These are phyloP conservation scores for Diaporthe ampelina DNA, from an alignment of 2,329 filamentous ascomycete species.

Conservation along the genomic window DNA sequence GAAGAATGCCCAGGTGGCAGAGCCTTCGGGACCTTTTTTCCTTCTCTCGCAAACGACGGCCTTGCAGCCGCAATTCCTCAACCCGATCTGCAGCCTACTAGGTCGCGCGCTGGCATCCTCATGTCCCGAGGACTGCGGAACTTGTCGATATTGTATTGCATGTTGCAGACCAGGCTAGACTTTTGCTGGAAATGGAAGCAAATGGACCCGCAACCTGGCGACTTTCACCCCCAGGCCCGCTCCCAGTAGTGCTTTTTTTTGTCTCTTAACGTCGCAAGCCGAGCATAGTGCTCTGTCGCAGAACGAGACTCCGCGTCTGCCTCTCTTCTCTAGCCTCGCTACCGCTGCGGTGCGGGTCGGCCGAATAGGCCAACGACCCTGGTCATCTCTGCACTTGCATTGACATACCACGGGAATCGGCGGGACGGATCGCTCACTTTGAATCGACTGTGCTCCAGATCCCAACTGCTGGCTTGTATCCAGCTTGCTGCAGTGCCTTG, in stretches of 20 bases:
- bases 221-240: not conserved
- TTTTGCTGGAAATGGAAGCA: conserved; percentile 7
- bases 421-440: conserved; percentile 40
- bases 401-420: conserved; percentile 35
- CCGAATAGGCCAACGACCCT: conserved; percentile 19
- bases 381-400: conserved; percentile 34
- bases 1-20: not conserved
- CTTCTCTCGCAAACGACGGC: not conserved
- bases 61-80: conserved; percentile 22
- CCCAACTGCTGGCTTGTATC: conserved; percentile 18
- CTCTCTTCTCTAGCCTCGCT: conserved; percentile 34
- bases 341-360: conserved; percentile 29
- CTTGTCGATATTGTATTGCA: conserved; percentile 27
- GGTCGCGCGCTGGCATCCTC: not conserved
- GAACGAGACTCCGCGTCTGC: conserved; percentile 33
- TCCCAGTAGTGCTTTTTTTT: conserved; percentile 14
- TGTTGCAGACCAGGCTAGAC: conserved; percentile 16
- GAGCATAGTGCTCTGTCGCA: conserved; percentile 30
- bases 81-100: not conserved
- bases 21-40: not conserved
- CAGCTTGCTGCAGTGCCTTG: conserved; percentile 24
- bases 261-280: conserved; percentile 27
- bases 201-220: not conserved
- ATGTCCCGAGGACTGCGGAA: not conserved
- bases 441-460: conserved; percentile 32